phyloP scores from a whole-genome alignment of 1,284 basidiomycete genomes.

The Cryptococcus deneoformans region DNA sequence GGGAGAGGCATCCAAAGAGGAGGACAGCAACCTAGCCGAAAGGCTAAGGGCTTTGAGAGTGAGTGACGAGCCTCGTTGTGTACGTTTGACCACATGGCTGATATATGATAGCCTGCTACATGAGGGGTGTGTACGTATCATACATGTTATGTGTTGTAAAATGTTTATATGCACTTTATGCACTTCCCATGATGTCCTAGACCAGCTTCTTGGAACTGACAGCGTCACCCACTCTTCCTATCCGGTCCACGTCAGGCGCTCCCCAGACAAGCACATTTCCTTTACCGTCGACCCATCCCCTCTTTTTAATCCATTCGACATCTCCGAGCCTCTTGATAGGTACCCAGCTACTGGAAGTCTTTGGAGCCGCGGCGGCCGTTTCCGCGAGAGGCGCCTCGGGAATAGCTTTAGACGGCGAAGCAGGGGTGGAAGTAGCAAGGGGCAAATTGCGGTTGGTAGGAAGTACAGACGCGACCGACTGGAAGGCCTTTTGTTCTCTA shows the following conservation, averaged over 20 bases:
- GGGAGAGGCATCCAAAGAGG: constrained; percentile 55
- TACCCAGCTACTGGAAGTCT: constrained; percentile 5
- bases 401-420: constrained; percentile 8
- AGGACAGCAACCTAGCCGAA: constrained; percentile 41
- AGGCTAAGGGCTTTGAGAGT: constrained; percentile 41
- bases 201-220: constrained; percentile 10
- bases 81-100: neutral
- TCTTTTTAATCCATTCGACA: constrained; percentile 32
- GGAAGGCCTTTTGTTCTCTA: constrained; percentile 21
- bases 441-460: constrained; percentile 6
- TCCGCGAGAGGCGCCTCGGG: constrained; percentile 5
- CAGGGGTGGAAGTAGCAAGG: neutral
- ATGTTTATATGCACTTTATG: constrained; percentile 8
- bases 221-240: constrained; percentile 11
- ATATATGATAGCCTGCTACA: constrained; percentile 10
- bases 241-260: constrained; percentile 18
- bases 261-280: constrained; percentile 22
- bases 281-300: constrained; percentile 18
- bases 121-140: constrained; percentile 7
- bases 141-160: constrained; percentile 7
- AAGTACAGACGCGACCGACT: constrained; percentile 23
- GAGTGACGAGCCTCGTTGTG: constrained; percentile 15
- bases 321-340: constrained; percentile 29
- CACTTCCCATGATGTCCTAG: constrained; percentile 1
- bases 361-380: constrained; percentile 4